Evolutionary conservation across 805 yeast genomes (phyloP), one percentile per base, ranked within the genome.

Genomic region (Starmerella stigmatis): DNA sequence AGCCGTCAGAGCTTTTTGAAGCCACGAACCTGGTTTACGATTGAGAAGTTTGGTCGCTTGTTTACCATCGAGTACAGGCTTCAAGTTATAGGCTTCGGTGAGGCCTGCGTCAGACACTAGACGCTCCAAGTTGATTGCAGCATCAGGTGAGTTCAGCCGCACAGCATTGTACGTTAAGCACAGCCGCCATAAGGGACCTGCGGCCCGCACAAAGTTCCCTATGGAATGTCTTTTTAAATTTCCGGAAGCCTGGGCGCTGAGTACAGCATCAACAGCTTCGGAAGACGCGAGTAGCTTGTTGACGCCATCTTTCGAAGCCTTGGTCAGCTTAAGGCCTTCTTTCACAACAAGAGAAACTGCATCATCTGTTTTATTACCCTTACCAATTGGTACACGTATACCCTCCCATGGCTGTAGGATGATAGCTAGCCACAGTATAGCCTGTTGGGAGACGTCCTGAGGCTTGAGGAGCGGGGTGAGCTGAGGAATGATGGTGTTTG

Each of bases 1-100:
- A 36, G 70, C 62, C 6, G 75, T 75, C 47, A 76, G 71, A 8
- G 78, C 63, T 8, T 62, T 63, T 8, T 75, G 69, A 72, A 89
- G 69, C 96, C 96, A 86, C 5, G 88, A 86, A 0, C 98, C 98
- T 0, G 89, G 84, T 57, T 80, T 81, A 45, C 68, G 66, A 8
- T 38, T 47, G 19, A 82, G 61, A 17, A 67, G 61, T 34, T 66
- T 63, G 42, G 73, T 65, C 36, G 89, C 61, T 36, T 74, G 73
- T 54, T 82, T 85, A 13, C 98, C 71, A 39, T 84, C 86, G 11
- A 88, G 62, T 6, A 84, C 52, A 1, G 89, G 83, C 56, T 76
- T 81, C 46, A 81, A 48, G 0, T 56, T 59, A 56, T 75, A 69
- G 0, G 72, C 77, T 2, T 68, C 58, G 2, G 52, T 56, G 40